Conservation (phyloP, 306 rosid genomes). For the Lathyrus oleraceus region DNA sequence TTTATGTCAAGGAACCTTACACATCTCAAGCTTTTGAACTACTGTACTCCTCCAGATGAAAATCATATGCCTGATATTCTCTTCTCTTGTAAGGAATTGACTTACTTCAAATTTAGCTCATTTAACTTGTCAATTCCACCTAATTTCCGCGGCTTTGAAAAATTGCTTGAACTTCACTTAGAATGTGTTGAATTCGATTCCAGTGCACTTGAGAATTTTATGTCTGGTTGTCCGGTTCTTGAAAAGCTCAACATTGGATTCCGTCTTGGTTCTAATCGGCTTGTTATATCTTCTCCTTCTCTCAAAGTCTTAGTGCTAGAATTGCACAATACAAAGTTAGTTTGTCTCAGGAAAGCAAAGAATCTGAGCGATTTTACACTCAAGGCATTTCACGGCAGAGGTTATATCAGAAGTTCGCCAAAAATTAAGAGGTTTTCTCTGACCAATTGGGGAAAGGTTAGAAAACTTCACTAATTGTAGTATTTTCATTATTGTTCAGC, state of each 20-base stretch:
- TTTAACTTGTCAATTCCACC: neutral
- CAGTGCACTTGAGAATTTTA: neutral
- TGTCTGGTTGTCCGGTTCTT: neutral
- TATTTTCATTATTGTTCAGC: too few relatives aligned
- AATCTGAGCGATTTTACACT: slow-evolving; percentile 10
- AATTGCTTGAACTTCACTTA: neutral
- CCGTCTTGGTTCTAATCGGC: neutral
- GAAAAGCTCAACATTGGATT: neutral
- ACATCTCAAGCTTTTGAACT: neutral
- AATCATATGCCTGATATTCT: slow-evolving; percentile 1
- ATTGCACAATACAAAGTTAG: neutral
- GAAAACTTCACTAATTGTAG: too few relatives aligned
- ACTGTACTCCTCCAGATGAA: neutral
- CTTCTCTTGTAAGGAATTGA: slow-evolving; percentile 11
- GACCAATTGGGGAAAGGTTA: too few relatives aligned
- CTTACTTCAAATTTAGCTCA: neutral
- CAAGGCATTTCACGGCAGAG: neutral
- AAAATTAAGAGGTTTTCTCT: neutral
- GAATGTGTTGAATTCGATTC: neutral
- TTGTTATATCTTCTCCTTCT: slow-evolving; percentile 13
- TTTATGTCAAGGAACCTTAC: neutral
- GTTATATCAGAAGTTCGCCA: neutral
- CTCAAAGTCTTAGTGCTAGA: neutral
- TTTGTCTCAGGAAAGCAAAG: slow-evolving; percentile 1
- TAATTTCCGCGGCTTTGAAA: neutral